Base-by-base conservation (phyloP, 2,329 filamentous ascomycete genomes). In the Penicillium corylophilum region DNA sequence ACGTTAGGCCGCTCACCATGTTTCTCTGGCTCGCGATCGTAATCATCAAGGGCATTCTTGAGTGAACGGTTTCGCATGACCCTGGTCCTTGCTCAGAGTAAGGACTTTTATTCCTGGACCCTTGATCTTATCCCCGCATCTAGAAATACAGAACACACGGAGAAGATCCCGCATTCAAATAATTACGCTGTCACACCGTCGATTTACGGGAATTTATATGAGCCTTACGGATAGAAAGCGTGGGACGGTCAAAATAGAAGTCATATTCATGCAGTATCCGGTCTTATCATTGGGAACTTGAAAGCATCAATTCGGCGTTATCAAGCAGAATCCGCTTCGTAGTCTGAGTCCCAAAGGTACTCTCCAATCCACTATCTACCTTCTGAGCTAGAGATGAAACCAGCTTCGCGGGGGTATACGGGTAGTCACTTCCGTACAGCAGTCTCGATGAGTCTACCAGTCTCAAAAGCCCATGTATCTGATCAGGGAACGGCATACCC, bases 381-480 rank as follows among this genome's bases (percentile, higher is more conserved):
- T 66, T 63, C 7, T 64, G 63, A 29, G 70, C 65, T 57, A 80
- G 65, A 64, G 67, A 33, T 24, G 45, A 9, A 9, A 52, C 59
- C 16, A 57, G 15, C 12, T 55, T 52, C 2, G 66, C 69, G 5
- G 71, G 69, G 1, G 78, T 82, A 51, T 76, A 82, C 0, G 79
- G 79, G 51, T 74, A 82, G 57, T 82, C 79, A 50, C 72, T 79
- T 4, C 80, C 80, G 67, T 81, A 82, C 50, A 82, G 43, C 29
- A 82, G 48, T 40, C 71, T 69, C n/a, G 72, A 64, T 46, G 74
- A 67, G 4, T 71, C 67, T 7, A 75, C 70, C 0, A 74, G 70
- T 12, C 74, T 61, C 15, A 82, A 61, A 48, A 81, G 64, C 1
- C 76, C 78, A 46, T 75, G 72, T 28, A 81, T 70, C 64, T 81